Conservation (phyloP, 345 rosid species). For the Eucalyptus pauciflora region DNA sequence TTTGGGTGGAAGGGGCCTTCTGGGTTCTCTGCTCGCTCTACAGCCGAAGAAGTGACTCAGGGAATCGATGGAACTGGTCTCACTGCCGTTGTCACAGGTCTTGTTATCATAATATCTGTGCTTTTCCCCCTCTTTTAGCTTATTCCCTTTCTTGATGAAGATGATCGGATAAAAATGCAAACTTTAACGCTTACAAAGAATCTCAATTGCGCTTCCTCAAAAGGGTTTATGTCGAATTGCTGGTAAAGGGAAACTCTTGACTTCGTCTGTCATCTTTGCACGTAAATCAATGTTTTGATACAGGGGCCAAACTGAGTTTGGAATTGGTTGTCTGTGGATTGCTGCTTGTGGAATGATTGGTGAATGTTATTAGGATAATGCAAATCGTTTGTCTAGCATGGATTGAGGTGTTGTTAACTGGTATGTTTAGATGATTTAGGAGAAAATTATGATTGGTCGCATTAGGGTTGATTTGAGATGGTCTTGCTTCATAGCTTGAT, state of each 20-base stretch:
- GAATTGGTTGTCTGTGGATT: not conserved
- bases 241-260: not conserved
- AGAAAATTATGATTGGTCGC: not conserved
- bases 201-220: not conserved
- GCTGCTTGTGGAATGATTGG: not conserved
- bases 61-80: conserved; percentile 39
- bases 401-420: not conserved
- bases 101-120: not conserved
- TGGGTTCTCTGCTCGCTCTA: conserved; percentile 27
- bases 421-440: not conserved
- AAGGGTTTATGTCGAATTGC: not conserved
- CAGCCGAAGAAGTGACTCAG: conserved; percentile 32
- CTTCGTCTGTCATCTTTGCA: not conserved
- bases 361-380: not conserved
- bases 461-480: not conserved
- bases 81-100: conserved; percentile 44
- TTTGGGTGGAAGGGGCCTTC: conserved; percentile 24
- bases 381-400: not conserved
- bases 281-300: not conserved
- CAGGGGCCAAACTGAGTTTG: not conserved
- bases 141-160: not conserved
- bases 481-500: not conserved
- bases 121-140: not conserved
- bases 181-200: not conserved
- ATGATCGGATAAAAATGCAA: not conserved